phyloP scores from a whole-genome alignment of 2,329 filamentous ascomycete genomes.

The Ophiocordyceps camponoti-floridani region DNA sequence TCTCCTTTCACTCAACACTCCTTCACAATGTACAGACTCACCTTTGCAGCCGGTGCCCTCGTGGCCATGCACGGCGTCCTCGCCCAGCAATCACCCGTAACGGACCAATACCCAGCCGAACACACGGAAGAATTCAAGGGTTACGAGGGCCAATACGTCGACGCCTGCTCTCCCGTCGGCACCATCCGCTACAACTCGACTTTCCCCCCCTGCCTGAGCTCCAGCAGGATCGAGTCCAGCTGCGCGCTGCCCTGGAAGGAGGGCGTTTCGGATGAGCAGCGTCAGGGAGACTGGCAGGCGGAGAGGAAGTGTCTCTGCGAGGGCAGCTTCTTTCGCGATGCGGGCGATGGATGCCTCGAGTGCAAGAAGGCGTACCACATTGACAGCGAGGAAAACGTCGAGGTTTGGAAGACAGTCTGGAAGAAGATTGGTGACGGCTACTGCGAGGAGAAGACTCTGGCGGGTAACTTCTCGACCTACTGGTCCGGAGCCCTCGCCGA shows the following conservation, averaged over 20 bases:
- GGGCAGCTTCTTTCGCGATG: background rate
- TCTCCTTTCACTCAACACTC: background rate
- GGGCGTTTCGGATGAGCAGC: background rate
- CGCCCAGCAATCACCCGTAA: background rate
- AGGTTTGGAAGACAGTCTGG: background rate
- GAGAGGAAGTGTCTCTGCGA: background rate
- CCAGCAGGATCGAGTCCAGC: background rate
- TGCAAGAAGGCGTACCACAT: background rate
- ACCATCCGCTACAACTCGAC: background rate
- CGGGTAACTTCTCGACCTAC: background rate
- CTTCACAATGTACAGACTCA: background rate
- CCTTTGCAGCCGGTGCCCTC: background rate
- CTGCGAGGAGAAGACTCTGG: background rate
- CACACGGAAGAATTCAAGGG: background rate
- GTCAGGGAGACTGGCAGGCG: background rate
- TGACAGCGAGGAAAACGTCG: background rate
- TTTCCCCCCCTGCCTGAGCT: background rate
- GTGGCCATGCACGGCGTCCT: background rate
- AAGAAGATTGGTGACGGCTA: background rate
- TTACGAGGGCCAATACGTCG: background rate
- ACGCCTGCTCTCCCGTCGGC: background rate
- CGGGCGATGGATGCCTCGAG: background rate
- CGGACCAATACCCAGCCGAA: background rate
- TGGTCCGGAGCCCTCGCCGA: background rate
- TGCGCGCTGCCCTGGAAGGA: background rate